Evolutionary conservation across 2,329 filamentous ascomycete genomes (phyloP).

Genomic region (Xylariaceae sp.): DNA sequence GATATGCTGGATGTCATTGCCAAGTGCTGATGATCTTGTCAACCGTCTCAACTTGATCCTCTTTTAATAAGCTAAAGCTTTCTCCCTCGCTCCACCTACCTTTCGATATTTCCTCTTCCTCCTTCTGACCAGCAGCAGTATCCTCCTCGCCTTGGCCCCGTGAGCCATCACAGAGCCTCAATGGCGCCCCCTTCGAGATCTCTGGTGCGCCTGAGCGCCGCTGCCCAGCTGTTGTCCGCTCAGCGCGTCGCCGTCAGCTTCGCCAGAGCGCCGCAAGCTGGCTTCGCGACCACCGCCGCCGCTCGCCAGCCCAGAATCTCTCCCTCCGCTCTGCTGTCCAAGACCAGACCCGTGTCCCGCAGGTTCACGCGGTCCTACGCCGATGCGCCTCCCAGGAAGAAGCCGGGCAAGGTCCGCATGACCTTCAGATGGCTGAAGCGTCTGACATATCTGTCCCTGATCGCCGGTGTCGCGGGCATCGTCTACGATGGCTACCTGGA

Average conservation of each 20-base stretch:
- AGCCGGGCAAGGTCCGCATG: constrained; percentile 53
- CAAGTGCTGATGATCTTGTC: no score
- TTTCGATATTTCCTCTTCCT: no score
- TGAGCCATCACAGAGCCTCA: constrained; percentile 17
- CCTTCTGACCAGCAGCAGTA: constrained; percentile 3
- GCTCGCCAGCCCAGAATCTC: constrained; percentile 21
- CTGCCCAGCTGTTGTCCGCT: constrained; percentile 19
- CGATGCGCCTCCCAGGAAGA: constrained; percentile 42
- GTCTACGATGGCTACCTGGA: constrained; percentile 77
- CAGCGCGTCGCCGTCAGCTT: constrained; percentile 27
- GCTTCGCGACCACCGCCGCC: constrained; percentile 20
- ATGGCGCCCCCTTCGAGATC: constrained; percentile 42
- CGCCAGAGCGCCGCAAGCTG: constrained; percentile 13
- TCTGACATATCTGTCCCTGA: constrained; percentile 65
- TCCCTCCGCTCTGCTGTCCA: constrained; percentile 25
- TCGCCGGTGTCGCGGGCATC: constrained; percentile 63
- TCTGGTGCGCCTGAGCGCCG: constrained; percentile 27
- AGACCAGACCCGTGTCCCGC: constrained; percentile 29
- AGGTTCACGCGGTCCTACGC: constrained; percentile 42
- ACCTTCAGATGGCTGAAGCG: constrained; percentile 78
- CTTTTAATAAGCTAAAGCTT: no score
- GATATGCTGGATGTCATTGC: no score
- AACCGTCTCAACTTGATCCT: no score
- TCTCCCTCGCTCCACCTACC: no score
- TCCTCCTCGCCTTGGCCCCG: constrained; percentile 11